These are phyloP conservation scores for Kluyveromyces marxianus DNA, from an alignment of 1,139 yeast species.

Conservation along the genomic window DNA sequence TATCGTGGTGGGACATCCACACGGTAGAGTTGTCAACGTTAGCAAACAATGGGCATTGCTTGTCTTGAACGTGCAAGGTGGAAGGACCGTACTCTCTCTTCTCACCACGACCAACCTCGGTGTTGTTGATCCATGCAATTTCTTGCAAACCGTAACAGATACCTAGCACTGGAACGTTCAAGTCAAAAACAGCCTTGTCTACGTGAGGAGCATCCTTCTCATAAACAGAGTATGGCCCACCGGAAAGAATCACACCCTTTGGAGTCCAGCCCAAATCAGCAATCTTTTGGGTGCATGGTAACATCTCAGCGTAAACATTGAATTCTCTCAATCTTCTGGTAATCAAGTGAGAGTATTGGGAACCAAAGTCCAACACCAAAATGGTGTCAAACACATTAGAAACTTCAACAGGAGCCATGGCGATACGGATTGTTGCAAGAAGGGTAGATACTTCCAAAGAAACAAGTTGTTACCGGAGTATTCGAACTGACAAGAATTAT, in stretches of 20 bases:
- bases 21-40: slow-evolving; percentile 85
- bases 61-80: slow-evolving; percentile 67
- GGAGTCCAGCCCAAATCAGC: slow-evolving; percentile 90
- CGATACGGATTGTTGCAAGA: neutral
- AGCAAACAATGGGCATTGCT: slow-evolving; percentile 62
- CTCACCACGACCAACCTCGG: slow-evolving; percentile 92
- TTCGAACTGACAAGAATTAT: no score
- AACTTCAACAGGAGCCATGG: slow-evolving; percentile 35
- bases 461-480: no score
- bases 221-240: slow-evolving; percentile 97
- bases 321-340: slow-evolving; percentile 97
- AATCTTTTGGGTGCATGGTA: slow-evolving; percentile 97
- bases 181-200: slow-evolving; percentile 84
- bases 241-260: slow-evolving; percentile 91
- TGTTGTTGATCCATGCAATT: slow-evolving; percentile 95
- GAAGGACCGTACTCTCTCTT: slow-evolving; percentile 99
- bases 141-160: slow-evolving; percentile 99
- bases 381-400: slow-evolving; percentile 91
- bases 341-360: slow-evolving; percentile 94
- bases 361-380: slow-evolving; percentile 94
- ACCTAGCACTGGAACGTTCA: slow-evolving; percentile 90
- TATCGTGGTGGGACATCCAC: slow-evolving; percentile 99
- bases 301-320: slow-evolving; percentile 97
- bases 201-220: slow-evolving; percentile 96
- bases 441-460: no score